Evolutionary conservation across 768 basidiomycete species (phyloP).

Genomic region (Kwoniella shandongensis): DNA sequence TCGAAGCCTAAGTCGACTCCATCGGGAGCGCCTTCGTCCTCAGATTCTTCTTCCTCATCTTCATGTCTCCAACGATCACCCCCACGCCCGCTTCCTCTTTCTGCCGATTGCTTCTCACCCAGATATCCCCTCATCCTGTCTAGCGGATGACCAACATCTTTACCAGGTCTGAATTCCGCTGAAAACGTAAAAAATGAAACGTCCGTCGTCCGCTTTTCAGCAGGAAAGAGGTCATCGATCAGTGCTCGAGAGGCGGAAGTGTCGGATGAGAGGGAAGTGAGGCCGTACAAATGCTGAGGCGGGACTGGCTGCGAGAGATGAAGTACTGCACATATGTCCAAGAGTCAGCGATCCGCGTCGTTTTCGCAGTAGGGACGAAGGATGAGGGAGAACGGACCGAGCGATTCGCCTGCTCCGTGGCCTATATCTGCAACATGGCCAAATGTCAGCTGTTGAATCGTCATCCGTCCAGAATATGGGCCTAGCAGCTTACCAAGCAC

Average conservation of each 20-base stretch:
- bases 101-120: too few relatives aligned
- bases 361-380: neutral
- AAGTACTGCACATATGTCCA: slow-evolving; percentile 17
- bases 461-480: neutral
- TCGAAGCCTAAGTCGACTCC: too few relatives aligned
- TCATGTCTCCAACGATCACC: too few relatives aligned
- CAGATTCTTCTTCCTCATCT: slow-evolving; percentile 21
- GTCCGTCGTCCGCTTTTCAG: neutral
- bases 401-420: slow-evolving; percentile 46
- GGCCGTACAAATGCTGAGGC: slow-evolving; percentile 29
- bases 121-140: slow-evolving; percentile 41
- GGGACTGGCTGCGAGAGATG: slow-evolving; percentile 27
- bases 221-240: neutral
- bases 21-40: slow-evolving; percentile 1
- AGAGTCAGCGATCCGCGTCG: neutral
- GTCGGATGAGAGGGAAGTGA: slow-evolving; percentile 33
- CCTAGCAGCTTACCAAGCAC: slow-evolving; percentile 31
- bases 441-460: slow-evolving; percentile 3
- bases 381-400: slow-evolving; percentile 24
- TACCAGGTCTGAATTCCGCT: slow-evolving; percentile 24
- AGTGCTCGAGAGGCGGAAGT: slow-evolving; percentile 21
- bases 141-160: slow-evolving; percentile 38
- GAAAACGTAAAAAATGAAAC: slow-evolving; percentile 30
- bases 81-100: too few relatives aligned
- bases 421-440: slow-evolving; percentile 45